Base-by-base conservation (phyloP, 352 stramenopile genomes). In the Aphanomyces euteiches region DNA sequence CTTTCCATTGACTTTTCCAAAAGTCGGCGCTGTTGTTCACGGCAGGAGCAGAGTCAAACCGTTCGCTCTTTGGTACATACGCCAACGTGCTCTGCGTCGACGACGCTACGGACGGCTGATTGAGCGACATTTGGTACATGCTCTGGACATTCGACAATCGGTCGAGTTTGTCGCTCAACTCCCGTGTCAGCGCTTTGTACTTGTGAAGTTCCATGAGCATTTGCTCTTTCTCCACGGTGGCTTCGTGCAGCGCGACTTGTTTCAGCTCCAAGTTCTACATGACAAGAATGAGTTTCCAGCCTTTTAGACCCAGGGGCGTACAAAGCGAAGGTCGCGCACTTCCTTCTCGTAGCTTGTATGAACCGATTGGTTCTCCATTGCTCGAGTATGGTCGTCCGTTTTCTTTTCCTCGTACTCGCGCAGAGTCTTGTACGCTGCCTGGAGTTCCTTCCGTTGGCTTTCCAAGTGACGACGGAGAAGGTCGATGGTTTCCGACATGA, bases 401-500 rank as follows among this genome's bases (percentile, higher is more conserved):
- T 53, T 63, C 39, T 70, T 70, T 7, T 37, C 50, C 38, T 70
- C 64, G 64, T 70, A 70, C 64, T 70, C 64, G 36, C 40, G 48
- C 15, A 70, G 40, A 7, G 64, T 70, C 28, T 50, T 45, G 39
- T 70, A 70, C 2, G 64, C 64, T 15, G 64, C 64, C 34, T 70
- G 64, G 7, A 70, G 47, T 45, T 70, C 64, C 40, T 70, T 70
- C 5, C 64, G 64, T 28, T 70, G 64, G 13, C 19, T 47, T 38
- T 70, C 64, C 7, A 70, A 34, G 39, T 70, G 64, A 15, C 64
- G 64, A 6, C 64, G 64, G 12, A 70, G 47, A 7, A 70, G 54
- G 19, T 70, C 64, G 54, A 70, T 70, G 6, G 64, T 70, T 41
- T 70, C 64, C 12, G 64, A 70, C 64, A 70, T 70, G 15, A 70